Evolutionary conservation across 768 basidiomycete genomes (phyloP).

Genomic region (Termitomyces bulborhizus): DNA sequence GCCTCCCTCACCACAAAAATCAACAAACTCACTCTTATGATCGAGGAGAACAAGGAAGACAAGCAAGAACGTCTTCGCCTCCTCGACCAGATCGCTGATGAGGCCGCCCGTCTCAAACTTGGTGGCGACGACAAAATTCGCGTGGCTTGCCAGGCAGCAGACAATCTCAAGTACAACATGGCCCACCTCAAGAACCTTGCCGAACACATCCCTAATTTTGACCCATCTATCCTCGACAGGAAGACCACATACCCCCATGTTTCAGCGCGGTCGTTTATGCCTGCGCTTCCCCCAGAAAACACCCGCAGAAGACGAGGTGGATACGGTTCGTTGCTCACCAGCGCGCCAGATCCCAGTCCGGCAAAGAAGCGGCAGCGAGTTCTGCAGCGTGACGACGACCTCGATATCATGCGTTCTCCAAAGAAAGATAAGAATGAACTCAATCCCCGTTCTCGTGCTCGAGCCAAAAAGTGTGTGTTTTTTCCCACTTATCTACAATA

Average conservation of each 20-base stretch:
- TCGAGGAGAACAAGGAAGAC: constrained; percentile 52
- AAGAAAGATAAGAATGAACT: constrained; percentile 54
- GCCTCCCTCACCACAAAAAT: constrained; percentile 77
- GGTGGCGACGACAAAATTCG: constrained; percentile 98
- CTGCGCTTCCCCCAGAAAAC: constrained; percentile 53
- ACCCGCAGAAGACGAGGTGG: constrained; percentile 56
- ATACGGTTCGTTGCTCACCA: constrained; percentile 47
- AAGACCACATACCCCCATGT: constrained; percentile 76
- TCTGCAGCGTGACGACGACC: constrained; percentile 53
- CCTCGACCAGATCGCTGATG: constrained; percentile 90
- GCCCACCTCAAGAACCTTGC: constrained; percentile 58
- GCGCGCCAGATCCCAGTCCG: constrained; percentile 54
- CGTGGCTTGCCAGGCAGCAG: constrained; percentile 86
- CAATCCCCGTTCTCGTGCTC: constrained; percentile 41
- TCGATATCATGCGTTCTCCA: constrained; percentile 53
- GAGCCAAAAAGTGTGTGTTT: constrained; percentile 54
- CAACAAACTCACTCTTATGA: constrained; percentile 63
- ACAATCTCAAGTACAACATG: constrained; percentile 69
- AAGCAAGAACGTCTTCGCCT: constrained; percentile 80
- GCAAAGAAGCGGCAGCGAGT: constrained; percentile 63
- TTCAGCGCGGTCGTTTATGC: constrained; percentile 60
- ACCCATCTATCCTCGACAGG: constrained; percentile 48
- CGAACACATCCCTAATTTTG: constrained; percentile 58
- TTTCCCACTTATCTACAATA: constrained; percentile 4
- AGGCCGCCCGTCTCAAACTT: constrained; percentile 83